These are phyloP conservation scores for Hypsizygus marmoreus DNA, from an alignment of 768 basidiomycete species.

Conservation along the genomic window DNA sequence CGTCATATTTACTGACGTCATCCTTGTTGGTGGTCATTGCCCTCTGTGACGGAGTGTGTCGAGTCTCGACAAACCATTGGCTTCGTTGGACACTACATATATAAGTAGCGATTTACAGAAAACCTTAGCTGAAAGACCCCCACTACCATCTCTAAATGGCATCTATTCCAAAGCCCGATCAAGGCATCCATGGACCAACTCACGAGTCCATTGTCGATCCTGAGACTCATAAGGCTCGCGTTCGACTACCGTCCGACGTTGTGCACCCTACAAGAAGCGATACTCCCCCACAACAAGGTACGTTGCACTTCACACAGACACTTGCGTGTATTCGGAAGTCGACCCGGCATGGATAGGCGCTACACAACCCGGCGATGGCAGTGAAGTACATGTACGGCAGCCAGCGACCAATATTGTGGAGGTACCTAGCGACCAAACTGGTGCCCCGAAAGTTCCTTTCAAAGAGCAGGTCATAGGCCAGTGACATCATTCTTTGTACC, in stretches of 20 bases:
- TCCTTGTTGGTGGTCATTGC: too few relatives aligned
- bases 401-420: conserved; percentile 19
- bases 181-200: background rate
- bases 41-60: too few relatives aligned
- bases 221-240: conserved; percentile 8
- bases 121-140: background rate
- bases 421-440: background rate
- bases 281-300: conserved; percentile 41
- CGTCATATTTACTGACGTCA: conserved; percentile 12
- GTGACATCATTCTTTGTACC: conserved; percentile 16
- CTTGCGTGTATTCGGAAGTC: background rate
- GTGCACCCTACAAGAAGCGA: conserved; percentile 26
- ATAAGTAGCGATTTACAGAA: background rate
- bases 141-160: background rate
- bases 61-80: too few relatives aligned
- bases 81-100: background rate
- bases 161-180: background rate
- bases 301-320: background rate
- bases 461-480: conserved; percentile 61
- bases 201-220: conserved; percentile 3
- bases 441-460: conserved; percentile 43
- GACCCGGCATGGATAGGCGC: conserved; percentile 26
- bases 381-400: conserved; percentile 26
- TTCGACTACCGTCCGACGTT: conserved; percentile 26
- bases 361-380: conserved; percentile 35